Evolutionary conservation across 495 filamentous ascomycete species (phyloP), one percentile per base, ranked within the genome.

Genomic region (Trichodelitschia bisporula): DNA sequence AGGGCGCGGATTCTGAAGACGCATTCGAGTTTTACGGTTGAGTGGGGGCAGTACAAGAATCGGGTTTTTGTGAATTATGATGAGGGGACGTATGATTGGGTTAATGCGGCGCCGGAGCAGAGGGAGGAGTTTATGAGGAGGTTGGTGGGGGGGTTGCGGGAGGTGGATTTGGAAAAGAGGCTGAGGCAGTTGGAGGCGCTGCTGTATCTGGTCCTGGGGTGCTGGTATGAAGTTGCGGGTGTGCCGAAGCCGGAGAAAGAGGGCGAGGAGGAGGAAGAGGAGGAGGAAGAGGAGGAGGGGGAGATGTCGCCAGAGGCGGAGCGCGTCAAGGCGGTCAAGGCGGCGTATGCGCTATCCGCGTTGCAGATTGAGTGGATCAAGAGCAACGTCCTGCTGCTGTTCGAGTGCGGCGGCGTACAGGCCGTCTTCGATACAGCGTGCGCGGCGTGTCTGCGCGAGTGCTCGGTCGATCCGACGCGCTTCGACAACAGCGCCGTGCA

Each of bases 171-270:
- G 18, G 41, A 18, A 24, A 47, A 5, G 5, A 6, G 39, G 30
- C 35, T 30, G 44, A 54, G 38, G 44, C 66, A 64, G 12, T 51
- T 91, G 31, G 80, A 80, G 35, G 62, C 61, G n/a, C 44, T 91
- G 37, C 61, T 72, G 14, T 90, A 93, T 48, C 43, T 77, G 16
- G 58, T 72, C 15, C 61, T 89, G 14, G 80, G 80, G 2, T 57
- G 69, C 23, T 89, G 80, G 79, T 64, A 64, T 1, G 57, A 72
- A 25, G 80, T 73, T 23, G 76, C 72, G 30, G 68, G 69, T 15
- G 15, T 15, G 14, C 28, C 31, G 11, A 14, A 13, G 18, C 36
- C 9, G 4, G 15, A 16, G 26, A 29, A 10, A 14, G 28, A 18
- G 25, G 37, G 8, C 12, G 26, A 16, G 15, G 6, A 5, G 10